Conservation (phyloP, 73 alveolate species). For the Vitrella brassicaformis region DNA sequence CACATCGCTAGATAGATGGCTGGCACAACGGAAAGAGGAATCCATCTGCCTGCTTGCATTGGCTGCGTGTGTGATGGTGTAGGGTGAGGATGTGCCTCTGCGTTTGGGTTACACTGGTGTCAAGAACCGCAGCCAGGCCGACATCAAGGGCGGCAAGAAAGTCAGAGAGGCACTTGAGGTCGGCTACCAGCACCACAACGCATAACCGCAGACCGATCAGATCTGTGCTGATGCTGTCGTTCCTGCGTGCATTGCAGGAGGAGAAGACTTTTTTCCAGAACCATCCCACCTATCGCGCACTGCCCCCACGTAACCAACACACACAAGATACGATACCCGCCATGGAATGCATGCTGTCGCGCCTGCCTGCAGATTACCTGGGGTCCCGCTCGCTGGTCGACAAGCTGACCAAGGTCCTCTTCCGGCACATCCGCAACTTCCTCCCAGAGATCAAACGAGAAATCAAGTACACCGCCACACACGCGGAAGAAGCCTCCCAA, state of each 20-base stretch:
- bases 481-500: too few relatives aligned
- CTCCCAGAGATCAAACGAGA: constrained; percentile 86
- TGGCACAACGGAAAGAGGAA: too few relatives aligned
- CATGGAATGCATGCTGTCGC: too few relatives aligned
- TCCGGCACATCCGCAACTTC: constrained; percentile 57
- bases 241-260: constrained; percentile 46
- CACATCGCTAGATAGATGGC: too few relatives aligned
- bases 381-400: constrained; percentile 69
- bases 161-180: constrained; percentile 2
- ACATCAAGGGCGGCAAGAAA: not conserved
- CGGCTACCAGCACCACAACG: too few relatives aligned
- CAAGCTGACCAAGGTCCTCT: constrained; percentile 61
- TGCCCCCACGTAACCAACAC: constrained; percentile 46
- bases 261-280: constrained; percentile 50
- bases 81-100: constrained; percentile 86
- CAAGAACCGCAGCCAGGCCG: constrained; percentile 1
- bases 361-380: constrained; percentile 54
- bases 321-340: too few relatives aligned
- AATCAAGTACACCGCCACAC: too few relatives aligned
- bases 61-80: too few relatives aligned
- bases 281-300: constrained; percentile 56
- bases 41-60: too few relatives aligned
- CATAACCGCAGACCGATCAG: too few relatives aligned
- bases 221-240: too few relatives aligned
- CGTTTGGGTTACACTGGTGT: constrained; percentile 63